Percentiles rank a stretch among this genome's conserved stretches.
phyloP scores from a whole-genome alignment of 306 rosid species.

The Luffa aegyptiaca region DNA sequence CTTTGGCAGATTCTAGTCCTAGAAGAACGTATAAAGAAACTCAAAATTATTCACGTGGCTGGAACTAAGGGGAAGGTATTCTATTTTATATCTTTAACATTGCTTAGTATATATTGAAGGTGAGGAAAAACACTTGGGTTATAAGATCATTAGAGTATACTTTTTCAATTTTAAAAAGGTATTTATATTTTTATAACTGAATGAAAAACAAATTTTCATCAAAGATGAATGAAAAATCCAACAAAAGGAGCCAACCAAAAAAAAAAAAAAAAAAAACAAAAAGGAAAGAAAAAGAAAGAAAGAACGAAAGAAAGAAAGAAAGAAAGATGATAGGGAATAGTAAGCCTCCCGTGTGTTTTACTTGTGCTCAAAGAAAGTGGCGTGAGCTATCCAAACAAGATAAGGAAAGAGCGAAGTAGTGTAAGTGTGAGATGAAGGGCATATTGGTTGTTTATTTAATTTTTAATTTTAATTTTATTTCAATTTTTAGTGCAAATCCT shows the following conservation, averaged over 20 bases:
- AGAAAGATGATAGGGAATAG: background rate
- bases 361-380: background rate
- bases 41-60: conserved; percentile 71
- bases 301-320: background rate
- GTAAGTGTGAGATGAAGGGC: background rate
- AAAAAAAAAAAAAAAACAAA: background rate
- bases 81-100: background rate
- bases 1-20: conserved; percentile 47
- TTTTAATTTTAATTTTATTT: background rate
- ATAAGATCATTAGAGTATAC: background rate
- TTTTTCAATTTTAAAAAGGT: background rate
- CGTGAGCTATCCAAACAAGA: background rate
- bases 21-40: conserved; percentile 40
- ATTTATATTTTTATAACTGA: background rate
- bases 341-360: background rate
- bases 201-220: background rate
- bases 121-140: background rate
- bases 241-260: background rate
- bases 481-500: background rate
- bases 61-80: conserved; percentile 87
- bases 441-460: background rate
- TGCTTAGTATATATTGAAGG: background rate
- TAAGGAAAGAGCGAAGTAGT: background rate
- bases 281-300: too few relatives aligned
- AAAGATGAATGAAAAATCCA: background rate